Conservation (phyloP, 2,329 filamentous ascomycete genomes). For the Nemania abortiva region DNA sequence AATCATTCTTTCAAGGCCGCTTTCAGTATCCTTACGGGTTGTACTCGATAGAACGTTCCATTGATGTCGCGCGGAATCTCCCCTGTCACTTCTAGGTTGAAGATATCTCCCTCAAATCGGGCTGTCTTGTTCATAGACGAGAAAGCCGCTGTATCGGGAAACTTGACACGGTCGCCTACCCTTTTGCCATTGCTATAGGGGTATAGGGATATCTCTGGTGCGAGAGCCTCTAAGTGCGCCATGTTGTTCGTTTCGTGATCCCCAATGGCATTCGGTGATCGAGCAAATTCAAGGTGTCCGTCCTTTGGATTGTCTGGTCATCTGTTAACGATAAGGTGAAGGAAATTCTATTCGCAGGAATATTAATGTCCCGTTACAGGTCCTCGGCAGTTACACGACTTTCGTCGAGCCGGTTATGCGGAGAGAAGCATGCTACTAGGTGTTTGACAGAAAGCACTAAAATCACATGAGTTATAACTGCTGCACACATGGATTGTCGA, state of each 20-base stretch:
- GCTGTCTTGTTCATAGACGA: slow-evolving; percentile 55
- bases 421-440: neutral
- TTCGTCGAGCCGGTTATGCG: neutral
- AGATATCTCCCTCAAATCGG: slow-evolving; percentile 56
- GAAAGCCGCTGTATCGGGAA: slow-evolving; percentile 53
- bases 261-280: neutral
- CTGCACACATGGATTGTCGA: slow-evolving; percentile 5
- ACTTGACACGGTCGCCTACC: slow-evolving; percentile 48
- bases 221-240: slow-evolving; percentile 55
- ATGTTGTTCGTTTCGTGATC: slow-evolving; percentile 40
- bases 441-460: neutral
- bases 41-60: slow-evolving; percentile 63
- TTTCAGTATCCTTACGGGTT: slow-evolving; percentile 52
- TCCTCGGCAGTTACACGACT: slow-evolving; percentile 34
- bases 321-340: neutral
- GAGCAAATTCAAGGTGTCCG: slow-evolving; percentile 1
- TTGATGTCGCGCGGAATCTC: slow-evolving; percentile 59
- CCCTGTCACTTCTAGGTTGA: slow-evolving; percentile 57
- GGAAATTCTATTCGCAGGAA: neutral
- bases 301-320: neutral
- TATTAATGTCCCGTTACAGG: slow-evolving; percentile 14
- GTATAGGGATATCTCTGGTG: slow-evolving; percentile 50
- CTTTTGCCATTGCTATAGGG: slow-evolving; percentile 48
- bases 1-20: neutral
- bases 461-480: neutral